These are phyloP conservation scores for Penicillium malachiteum DNA, from an alignment of 495 filamentous ascomycete genomes.

Conservation along the genomic window DNA sequence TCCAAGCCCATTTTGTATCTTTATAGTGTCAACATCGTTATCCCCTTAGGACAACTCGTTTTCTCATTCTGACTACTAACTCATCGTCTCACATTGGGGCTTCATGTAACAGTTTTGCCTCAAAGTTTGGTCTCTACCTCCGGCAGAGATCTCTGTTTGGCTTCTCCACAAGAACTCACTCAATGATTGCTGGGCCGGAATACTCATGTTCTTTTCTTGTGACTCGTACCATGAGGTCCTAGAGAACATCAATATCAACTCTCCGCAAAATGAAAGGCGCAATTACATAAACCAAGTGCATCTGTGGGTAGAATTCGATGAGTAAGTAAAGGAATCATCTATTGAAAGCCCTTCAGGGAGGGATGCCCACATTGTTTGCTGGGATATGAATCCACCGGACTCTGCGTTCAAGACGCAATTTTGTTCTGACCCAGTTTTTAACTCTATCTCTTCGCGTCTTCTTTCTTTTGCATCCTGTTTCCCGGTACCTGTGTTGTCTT, in stretches of 20 bases:
- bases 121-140: background rate
- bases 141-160: constrained; percentile 6
- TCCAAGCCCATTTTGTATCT: background rate
- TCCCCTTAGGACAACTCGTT: background rate
- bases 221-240: constrained; percentile 17
- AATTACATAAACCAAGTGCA: background rate
- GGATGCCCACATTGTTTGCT: constrained; percentile 13
- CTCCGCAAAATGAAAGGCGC: background rate
- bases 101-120: constrained; percentile 13
- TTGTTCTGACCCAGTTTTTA: background rate
- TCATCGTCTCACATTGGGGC: constrained; percentile 8
- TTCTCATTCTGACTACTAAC: background rate
- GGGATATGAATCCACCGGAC: constrained; percentile 19
- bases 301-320: background rate
- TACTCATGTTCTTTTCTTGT: constrained; percentile 8
- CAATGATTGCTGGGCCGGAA: constrained; percentile 6
- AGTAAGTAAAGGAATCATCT: background rate
- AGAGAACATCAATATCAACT: constrained; percentile 2
- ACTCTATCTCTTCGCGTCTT: background rate
- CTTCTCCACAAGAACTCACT: constrained; percentile 8
- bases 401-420: background rate
- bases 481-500: too few species aligned
- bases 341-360: too few species aligned
- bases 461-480: background rate
- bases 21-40: background rate